Evolutionary conservation across 305 asterid genomes (phyloP).

Genomic region (Rubia occidens): DNA sequence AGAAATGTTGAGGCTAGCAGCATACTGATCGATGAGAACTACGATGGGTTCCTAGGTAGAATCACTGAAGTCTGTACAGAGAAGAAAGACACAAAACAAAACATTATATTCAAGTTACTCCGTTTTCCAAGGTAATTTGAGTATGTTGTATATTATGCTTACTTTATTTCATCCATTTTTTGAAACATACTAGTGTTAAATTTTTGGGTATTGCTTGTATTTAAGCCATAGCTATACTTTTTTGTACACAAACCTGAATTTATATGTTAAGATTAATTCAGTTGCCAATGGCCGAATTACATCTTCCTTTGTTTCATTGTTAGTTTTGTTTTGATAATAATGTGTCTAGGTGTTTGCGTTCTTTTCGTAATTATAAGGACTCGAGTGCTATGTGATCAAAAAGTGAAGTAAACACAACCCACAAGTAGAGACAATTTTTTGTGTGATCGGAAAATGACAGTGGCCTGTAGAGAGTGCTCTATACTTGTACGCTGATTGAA

Average conservation of each 20-base stretch:
- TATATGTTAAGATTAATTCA: background rate
- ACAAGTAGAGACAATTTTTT: background rate
- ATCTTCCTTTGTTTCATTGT: too few relatives aligned
- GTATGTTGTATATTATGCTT: background rate
- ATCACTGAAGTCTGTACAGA: conserved; percentile 54
- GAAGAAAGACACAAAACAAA: conserved; percentile 37
- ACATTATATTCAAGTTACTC: conserved; percentile 46
- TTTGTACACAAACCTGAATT: background rate
- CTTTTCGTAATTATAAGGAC: background rate
- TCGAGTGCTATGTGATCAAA: background rate
- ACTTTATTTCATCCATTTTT: background rate
- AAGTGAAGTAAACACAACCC: background rate
- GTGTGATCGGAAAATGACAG: background rate
- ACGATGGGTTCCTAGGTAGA: conserved; percentile 70
- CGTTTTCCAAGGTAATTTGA: conserved; percentile 56
- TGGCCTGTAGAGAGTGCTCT: background rate
- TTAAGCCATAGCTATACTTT: background rate
- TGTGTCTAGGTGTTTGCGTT: background rate
- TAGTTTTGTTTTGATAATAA: background rate
- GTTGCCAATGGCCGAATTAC: too few relatives aligned
- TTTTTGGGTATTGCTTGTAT: background rate
- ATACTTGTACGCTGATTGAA: background rate
- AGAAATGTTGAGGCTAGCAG: conserved; percentile 91
- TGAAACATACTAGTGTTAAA: background rate
- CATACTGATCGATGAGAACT: conserved; percentile 76